Evolutionary conservation across 805 yeast genomes (phyloP).

Genomic region (Starmerella apicola): DNA sequence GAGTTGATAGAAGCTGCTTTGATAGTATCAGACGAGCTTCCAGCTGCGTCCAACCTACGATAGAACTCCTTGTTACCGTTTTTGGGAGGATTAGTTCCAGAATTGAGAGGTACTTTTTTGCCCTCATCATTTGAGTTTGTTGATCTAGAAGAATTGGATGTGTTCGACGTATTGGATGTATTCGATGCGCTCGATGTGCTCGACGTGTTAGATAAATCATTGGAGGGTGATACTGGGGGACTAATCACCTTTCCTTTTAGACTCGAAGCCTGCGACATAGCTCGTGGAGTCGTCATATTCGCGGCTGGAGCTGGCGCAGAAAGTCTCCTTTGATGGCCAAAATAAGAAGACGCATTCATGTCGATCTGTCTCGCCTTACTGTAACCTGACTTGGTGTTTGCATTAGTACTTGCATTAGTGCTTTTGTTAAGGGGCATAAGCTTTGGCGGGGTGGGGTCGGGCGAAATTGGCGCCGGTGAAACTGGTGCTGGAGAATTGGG

Average conservation of each 20-base stretch:
- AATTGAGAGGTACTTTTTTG: too few relatives aligned
- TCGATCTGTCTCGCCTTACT: too few relatives aligned
- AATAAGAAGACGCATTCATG: too few relatives aligned
- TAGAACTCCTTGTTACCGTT: too few relatives aligned
- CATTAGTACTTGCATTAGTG: too few relatives aligned
- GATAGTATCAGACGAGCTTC: not conserved
- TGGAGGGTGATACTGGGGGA: not conserved
- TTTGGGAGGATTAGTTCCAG: too few relatives aligned
- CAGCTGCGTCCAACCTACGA: too few relatives aligned
- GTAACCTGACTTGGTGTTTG: too few relatives aligned
- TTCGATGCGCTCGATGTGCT: not conserved
- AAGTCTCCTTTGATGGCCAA: not conserved
- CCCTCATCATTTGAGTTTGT: not conserved
- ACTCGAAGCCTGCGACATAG: not conserved
- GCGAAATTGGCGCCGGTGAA: too few relatives aligned
- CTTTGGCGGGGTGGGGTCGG: too few relatives aligned
- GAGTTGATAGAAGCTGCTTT: not conserved
- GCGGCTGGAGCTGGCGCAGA: constrained; percentile 8
- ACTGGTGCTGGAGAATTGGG: too few relatives aligned
- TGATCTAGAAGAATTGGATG: not conserved
- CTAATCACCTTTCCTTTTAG: not conserved
- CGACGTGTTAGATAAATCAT: not conserved
- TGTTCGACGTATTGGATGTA: not conserved
- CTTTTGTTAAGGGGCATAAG: too few relatives aligned
- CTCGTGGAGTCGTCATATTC: constrained; percentile 2